phyloP scores from a whole-genome alignment of 1,284 basidiomycete genomes.

The Anthracocystis panici-leucophaei region DNA sequence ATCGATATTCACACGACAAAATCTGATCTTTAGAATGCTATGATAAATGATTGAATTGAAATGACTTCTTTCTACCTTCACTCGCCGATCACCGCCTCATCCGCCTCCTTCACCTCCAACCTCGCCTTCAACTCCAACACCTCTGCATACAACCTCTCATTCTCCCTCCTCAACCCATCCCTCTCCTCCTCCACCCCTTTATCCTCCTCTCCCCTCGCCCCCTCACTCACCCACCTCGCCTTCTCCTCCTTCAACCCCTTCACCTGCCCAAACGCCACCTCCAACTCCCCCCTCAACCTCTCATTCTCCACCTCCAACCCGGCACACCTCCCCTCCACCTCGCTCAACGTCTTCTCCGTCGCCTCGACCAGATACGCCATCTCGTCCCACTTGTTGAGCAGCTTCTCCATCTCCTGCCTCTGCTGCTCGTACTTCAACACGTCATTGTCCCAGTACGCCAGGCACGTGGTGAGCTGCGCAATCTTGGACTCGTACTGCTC shows the following conservation, averaged over 20 bases:
- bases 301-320: conserved; percentile 38
- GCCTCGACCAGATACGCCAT: conserved; percentile 60
- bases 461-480: conserved; percentile 42
- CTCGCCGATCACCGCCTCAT: background rate
- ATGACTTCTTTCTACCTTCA: background rate
- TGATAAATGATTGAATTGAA: too few species aligned
- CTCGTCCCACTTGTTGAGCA: conserved; percentile 57
- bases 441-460: conserved; percentile 63
- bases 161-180: conserved; percentile 16
- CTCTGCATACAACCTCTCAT: conserved; percentile 12
- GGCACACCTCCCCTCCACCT: conserved; percentile 16
- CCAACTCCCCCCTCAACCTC: conserved; percentile 28
- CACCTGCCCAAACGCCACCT: conserved; percentile 3
- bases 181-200: conserved; percentile 9
- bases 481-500: conserved; percentile 57
- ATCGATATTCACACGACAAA: too few species aligned
- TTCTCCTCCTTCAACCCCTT: conserved; percentile 26
- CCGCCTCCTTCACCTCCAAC: conserved; percentile 9
- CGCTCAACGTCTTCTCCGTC: conserved; percentile 42
- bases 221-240: conserved; percentile 8
- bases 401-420: conserved; percentile 59
- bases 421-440: conserved; percentile 60
- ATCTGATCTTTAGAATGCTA: too few species aligned
- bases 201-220: background rate
- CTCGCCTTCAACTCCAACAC: conserved; percentile 28